Evolutionary conservation across 768 basidiomycete genomes (phyloP).

Genomic region (Termitomyces sp.): DNA sequence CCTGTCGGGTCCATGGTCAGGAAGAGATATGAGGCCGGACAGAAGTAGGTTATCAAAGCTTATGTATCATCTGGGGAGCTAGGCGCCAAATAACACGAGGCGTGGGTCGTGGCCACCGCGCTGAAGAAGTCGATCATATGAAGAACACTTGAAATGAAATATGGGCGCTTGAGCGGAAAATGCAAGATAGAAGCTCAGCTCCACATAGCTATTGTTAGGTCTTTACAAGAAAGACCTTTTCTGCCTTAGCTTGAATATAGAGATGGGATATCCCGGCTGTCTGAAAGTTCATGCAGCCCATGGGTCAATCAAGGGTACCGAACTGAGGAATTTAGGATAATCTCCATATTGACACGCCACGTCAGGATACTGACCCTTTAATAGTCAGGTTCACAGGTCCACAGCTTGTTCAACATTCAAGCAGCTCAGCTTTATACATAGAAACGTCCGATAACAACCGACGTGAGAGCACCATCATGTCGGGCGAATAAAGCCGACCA

Average conservation of each 20-base stretch:
- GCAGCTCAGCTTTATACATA: too few relatives aligned
- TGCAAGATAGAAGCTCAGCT: not conserved
- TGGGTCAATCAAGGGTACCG: too few relatives aligned
- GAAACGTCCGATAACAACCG: too few relatives aligned
- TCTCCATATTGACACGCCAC: too few relatives aligned
- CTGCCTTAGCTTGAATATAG: not conserved
- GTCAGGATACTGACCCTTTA: too few relatives aligned
- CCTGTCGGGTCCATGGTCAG: constrained; percentile 9
- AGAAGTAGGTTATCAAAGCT: not conserved
- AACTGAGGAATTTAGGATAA: too few relatives aligned
- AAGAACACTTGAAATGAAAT: not conserved
- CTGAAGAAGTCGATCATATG: not conserved
- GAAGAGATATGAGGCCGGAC: not conserved
- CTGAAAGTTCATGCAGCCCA: too few relatives aligned
- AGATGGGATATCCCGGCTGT: too few relatives aligned
- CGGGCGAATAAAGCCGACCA: constrained; percentile 10
- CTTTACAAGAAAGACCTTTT: not conserved
- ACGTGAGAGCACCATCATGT: not conserved
- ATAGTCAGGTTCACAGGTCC: too few relatives aligned
- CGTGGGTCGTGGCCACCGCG: not conserved
- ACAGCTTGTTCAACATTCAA: too few relatives aligned
- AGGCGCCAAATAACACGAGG: constrained; percentile 3
- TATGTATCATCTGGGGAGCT: not conserved
- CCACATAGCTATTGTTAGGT: not conserved
- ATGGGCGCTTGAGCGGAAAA: not conserved